phyloP scores from a whole-genome alignment of 2,329 filamentous ascomycete genomes.

The Aspergillus awamori region DNA sequence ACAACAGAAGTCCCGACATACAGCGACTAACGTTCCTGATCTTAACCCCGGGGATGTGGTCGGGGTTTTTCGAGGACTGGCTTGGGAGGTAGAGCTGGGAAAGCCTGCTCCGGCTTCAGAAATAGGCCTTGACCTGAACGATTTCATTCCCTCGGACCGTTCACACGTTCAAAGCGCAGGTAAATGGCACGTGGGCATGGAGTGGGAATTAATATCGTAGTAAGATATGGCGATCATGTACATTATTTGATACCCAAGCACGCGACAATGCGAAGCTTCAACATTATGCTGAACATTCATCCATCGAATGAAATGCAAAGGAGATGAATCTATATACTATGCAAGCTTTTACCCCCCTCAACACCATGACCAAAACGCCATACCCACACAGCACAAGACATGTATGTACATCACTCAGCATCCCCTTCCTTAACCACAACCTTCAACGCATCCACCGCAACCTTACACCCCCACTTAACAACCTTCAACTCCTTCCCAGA shows the following conservation, averaged over 20 bases:
- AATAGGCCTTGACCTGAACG: background rate
- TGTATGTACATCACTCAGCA: background rate
- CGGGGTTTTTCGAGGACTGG: slow-evolving; percentile 36
- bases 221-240: background rate
- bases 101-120: background rate
- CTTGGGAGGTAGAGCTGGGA: slow-evolving; percentile 41
- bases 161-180: slow-evolving; percentile 7
- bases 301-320: background rate
- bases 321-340: background rate
- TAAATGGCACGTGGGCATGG: slow-evolving; percentile 42
- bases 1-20: slow-evolving; percentile 6
- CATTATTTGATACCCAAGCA: slow-evolving; percentile 4
- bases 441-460: slow-evolving; percentile 46
- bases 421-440: slow-evolving; percentile 28
- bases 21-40: background rate
- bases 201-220: slow-evolving; percentile 42
- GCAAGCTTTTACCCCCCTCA: slow-evolving; percentile 36
- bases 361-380: slow-evolving; percentile 1
- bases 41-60: slow-evolving; percentile 28
- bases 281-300: background rate
- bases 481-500: slow-evolving; percentile 56
- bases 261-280: background rate
- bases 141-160: background rate
- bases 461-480: slow-evolving; percentile 51
- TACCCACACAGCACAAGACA: background rate